phyloP scores from a whole-genome alignment of 2,329 filamentous ascomycete species.

The Hymenoscyphus fructigenus region DNA sequence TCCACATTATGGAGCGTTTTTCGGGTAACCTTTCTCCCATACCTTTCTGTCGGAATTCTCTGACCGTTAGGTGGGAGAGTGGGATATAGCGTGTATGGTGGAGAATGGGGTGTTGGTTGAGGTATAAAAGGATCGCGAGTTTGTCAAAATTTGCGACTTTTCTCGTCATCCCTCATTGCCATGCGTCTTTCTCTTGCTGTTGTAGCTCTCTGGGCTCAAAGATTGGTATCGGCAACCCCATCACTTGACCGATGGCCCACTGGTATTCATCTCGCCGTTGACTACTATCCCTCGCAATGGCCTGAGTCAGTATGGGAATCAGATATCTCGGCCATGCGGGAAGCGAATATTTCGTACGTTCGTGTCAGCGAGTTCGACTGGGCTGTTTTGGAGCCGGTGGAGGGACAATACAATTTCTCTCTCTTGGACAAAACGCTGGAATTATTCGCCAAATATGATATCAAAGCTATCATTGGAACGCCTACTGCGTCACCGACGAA shows the following conservation, averaged over 20 bases:
- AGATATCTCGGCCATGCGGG: neutral
- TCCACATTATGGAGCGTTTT: too few species aligned
- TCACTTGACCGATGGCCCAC: neutral
- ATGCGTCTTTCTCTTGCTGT: neutral
- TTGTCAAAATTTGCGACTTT: too few species aligned
- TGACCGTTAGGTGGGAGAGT: too few species aligned
- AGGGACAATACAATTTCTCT: slow-evolving; percentile 3
- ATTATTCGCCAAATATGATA: neutral
- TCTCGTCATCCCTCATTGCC: too few species aligned
- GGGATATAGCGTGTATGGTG: too few species aligned
- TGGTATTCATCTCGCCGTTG: neutral
- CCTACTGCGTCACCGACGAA: neutral
- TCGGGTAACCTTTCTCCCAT: too few species aligned
- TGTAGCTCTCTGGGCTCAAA: neutral
- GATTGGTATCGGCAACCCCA: neutral
- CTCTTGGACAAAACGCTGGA: neutral
- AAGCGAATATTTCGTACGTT: neutral
- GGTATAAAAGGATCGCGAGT: too few species aligned
- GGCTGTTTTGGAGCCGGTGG: neutral
- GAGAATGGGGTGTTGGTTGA: too few species aligned
- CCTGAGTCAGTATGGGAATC: neutral
- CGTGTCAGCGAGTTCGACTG: neutral
- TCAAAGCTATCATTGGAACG: neutral
- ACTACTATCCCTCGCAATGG: neutral
- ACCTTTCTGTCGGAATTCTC: too few species aligned